A percentile compares a stretch with the other conserved stretches of the same genome.
phyloP scores from a whole-genome alignment of 352 stramenopile species.

The Phytophthora cactorum region DNA sequence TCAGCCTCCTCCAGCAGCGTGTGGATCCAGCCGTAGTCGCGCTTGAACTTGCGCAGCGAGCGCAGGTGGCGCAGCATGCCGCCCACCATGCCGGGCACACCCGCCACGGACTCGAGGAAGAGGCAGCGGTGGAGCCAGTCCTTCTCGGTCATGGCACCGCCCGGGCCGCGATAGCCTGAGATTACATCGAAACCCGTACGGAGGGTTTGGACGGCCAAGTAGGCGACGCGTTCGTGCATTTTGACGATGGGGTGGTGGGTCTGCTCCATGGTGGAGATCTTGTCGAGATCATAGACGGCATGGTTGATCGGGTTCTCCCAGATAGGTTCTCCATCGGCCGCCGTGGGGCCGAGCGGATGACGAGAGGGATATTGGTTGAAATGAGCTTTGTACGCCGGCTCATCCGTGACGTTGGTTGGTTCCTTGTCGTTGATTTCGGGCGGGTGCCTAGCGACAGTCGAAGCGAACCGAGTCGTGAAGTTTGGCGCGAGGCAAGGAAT shows the following conservation, averaged over 20 bases:
- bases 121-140: conserved; percentile 79
- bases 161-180: conserved; percentile 54
- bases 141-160: conserved; percentile 56
- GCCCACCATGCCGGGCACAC: conserved; percentile 76
- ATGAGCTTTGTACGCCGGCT: too few relatives aligned
- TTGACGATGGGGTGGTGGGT: conserved; percentile 46
- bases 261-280: conserved; percentile 39
- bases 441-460: background rate
- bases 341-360: too few relatives aligned
- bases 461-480: conserved; percentile 14
- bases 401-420: too few relatives aligned
- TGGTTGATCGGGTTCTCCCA: conserved; percentile 56
- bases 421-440: background rate
- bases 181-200: conserved; percentile 57
- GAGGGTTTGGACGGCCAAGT: conserved; percentile 45
- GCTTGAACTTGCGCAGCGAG: conserved; percentile 77
- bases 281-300: conserved; percentile 47
- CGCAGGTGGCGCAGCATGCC: conserved; percentile 79
- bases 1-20: conserved; percentile 92
- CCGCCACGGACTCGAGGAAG: conserved; percentile 80
- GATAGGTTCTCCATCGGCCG: conserved; percentile 30
- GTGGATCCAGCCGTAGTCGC: conserved; percentile 67
- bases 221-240: conserved; percentile 48
- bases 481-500: too few relatives aligned
- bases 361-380: background rate